Evolutionary conservation across 2,329 filamentous ascomycete genomes (phyloP).

Genomic region (Colletotrichum echinochloae): DNA sequence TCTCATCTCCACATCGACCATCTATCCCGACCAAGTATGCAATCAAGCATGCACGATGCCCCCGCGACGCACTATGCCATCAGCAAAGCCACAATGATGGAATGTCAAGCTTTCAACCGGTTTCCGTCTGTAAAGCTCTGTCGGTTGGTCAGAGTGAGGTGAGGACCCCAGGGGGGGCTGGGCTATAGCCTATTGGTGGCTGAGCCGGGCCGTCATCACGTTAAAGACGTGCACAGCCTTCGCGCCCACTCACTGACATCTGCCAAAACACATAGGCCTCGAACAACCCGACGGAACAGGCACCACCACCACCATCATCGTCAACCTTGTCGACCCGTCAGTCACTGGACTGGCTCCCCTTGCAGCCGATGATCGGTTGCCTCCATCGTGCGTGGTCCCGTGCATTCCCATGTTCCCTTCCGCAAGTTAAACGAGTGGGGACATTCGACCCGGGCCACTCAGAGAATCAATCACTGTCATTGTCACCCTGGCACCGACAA

Average conservation of each 20-base stretch:
- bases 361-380: slow-evolving; percentile 27
- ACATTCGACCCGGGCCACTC: neutral
- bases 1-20: neutral
- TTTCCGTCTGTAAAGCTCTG: slow-evolving; percentile 15
- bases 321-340: slow-evolving; percentile 2
- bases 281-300: no score
- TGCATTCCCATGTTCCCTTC: neutral
- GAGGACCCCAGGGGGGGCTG: slow-evolving; percentile 25
- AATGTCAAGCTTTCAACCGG: slow-evolving; percentile 20
- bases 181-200: slow-evolving; percentile 25
- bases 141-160: no score
- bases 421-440: slow-evolving; percentile 26
- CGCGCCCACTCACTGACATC: slow-evolving; percentile 14
- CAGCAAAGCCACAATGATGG: slow-evolving; percentile 16
- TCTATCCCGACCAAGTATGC: no score
- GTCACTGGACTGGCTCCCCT: slow-evolving; percentile 34
- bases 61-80: neutral
- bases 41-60: neutral
- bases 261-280: neutral
- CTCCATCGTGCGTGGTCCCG: slow-evolving; percentile 7
- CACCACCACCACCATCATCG: slow-evolving; percentile 1
- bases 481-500: neutral
- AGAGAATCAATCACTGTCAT: neutral
- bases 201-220: slow-evolving; percentile 2
- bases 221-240: slow-evolving; percentile 33